Percentiles rank a stretch among this genome's conserved stretches.
Conservation (phyloP, 306 rosid species). For the Trichosanthes truncata region DNA sequence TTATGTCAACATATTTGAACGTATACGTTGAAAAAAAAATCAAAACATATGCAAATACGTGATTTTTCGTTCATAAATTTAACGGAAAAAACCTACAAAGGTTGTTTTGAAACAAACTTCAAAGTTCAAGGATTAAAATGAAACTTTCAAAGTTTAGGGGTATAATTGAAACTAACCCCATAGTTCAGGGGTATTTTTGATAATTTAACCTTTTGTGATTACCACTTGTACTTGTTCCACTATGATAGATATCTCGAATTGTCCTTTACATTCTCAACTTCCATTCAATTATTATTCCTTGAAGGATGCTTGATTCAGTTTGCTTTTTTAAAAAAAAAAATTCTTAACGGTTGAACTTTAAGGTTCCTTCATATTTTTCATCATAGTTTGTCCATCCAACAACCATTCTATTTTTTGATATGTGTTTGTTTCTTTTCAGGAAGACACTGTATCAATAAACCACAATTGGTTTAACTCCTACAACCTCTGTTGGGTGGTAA, state of each 20-base stretch:
- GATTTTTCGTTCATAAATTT: too few species aligned
- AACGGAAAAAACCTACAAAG: too few species aligned
- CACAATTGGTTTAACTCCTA: slow-evolving; percentile 91
- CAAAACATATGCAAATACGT: too few species aligned
- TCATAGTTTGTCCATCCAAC: background rate
- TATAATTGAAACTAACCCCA: too few species aligned
- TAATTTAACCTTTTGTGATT: too few species aligned
- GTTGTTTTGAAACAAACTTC: too few species aligned
- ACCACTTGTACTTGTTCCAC: background rate
- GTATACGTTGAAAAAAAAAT: too few species aligned
- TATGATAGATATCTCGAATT: background rate
- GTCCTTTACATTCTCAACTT: background rate
- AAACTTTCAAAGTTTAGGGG: too few species aligned
- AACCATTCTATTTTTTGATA: slow-evolving; percentile 5
- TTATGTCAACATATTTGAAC: too few species aligned
- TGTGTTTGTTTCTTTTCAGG: slow-evolving; percentile 44
- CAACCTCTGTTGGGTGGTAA: slow-evolving; percentile 79
- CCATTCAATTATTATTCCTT: background rate
- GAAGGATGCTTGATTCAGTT: background rate
- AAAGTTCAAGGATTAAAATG: too few species aligned
- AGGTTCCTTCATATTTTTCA: background rate
- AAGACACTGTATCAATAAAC: slow-evolving; percentile 83
- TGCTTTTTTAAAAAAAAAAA: too few species aligned
- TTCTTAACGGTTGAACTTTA: background rate
- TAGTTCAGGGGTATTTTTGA: too few species aligned